phyloP scores from a whole-genome alignment of 331 rosid species.

The Phaseolus coccineus region DNA sequence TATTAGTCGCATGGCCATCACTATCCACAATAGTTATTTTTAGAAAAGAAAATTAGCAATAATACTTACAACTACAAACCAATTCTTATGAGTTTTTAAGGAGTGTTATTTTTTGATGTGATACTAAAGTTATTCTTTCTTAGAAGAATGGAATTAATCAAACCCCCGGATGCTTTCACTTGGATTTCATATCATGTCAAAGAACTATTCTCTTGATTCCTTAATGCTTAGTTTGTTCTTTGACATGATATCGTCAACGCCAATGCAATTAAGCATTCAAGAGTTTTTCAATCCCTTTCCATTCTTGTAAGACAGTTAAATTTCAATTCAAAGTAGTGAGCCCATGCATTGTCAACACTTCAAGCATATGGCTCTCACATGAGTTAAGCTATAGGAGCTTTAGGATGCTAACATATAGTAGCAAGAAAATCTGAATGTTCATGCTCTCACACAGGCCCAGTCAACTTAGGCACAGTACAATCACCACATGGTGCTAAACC shows the following conservation, averaged over 20 bases:
- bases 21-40: neutral
- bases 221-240: neutral
- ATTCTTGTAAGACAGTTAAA: neutral
- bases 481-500: neutral
- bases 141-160: neutral
- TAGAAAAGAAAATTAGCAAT: neutral
- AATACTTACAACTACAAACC: constrained; percentile 2
- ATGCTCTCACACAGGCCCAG: neutral
- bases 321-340: neutral
- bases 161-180: neutral
- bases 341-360: neutral
- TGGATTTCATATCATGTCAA: neutral
- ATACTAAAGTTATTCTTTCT: neutral
- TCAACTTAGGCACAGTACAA: neutral
- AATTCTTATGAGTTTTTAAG: neutral
- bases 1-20: constrained; percentile 12
- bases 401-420: neutral
- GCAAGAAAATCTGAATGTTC: neutral
- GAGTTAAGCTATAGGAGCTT: neutral
- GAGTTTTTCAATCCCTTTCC: neutral
- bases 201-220: neutral
- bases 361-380: neutral
- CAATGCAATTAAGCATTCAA: neutral
- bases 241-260: constrained; percentile 5
- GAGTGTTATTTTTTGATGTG: neutral